Conservation (phyloP, 176 grass and related monocot genomes). For the Carex pumila region DNA sequence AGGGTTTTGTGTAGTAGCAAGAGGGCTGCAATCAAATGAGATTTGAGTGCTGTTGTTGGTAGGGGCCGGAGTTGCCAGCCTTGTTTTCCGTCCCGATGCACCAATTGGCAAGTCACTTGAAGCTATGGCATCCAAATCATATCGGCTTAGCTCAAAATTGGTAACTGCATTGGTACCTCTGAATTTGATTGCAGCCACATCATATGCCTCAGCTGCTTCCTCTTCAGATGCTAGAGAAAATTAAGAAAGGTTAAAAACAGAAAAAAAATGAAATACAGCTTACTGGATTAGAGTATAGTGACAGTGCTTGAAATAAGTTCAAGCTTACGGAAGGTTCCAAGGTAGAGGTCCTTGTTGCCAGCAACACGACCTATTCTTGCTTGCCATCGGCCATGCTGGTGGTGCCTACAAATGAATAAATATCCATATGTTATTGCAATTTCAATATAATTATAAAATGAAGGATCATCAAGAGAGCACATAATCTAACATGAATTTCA, state of each 20-base stretch:
- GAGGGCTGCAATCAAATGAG: constrained; percentile 9
- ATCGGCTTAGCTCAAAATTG: constrained; percentile 74
- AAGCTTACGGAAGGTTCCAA: constrained; percentile 77
- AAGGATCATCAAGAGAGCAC: neutral
- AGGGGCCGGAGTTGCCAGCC: constrained; percentile 18
- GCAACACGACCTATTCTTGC: constrained; percentile 95
- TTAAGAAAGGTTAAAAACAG: neutral
- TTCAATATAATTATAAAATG: neutral
- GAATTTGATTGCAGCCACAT: constrained; percentile 88
- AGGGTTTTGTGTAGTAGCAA: constrained; percentile 17
- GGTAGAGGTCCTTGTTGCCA: constrained; percentile 96
- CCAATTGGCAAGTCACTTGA: constrained; percentile 54
- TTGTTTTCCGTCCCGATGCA: constrained; percentile 13
- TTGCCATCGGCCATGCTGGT: constrained; percentile 94
- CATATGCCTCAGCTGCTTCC: constrained; percentile 93
- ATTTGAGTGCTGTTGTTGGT: constrained; percentile 17
- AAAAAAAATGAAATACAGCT: neutral
- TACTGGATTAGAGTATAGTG: neutral
- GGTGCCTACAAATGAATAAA: constrained; percentile 48
- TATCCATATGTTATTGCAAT: neutral
- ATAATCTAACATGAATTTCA: neutral
- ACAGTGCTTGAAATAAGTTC: neutral
- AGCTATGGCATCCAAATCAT: constrained; percentile 69
- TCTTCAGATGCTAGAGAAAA: constrained; percentile 59
- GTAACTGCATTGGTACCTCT: constrained; percentile 75